These are phyloP conservation scores for Talaromyces sp. DNA, from an alignment of 2,329 filamentous ascomycete species.

Conservation along the genomic window DNA sequence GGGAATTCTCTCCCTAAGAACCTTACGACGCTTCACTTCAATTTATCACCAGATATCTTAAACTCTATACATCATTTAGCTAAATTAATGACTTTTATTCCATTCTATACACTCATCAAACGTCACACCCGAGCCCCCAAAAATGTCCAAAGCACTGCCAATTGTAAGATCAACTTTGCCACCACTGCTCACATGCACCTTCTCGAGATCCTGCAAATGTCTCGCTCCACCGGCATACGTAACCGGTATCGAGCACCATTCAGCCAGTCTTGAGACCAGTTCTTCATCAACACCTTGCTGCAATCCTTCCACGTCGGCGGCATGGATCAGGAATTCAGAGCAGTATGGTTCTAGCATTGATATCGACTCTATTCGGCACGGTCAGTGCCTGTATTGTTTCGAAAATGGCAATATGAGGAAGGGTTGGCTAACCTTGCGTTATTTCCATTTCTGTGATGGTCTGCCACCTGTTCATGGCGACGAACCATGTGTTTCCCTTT, in stretches of 20 bases:
- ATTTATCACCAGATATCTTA: too few species aligned
- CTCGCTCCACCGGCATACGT: conserved; percentile 96
- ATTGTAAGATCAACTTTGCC: conserved; percentile 92
- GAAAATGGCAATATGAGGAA: too few species aligned
- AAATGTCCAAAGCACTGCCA: conserved; percentile 92
- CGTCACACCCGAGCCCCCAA: conserved; percentile 80
- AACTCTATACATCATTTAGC: not conserved
- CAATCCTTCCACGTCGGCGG: conserved; percentile 91
- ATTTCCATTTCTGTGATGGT: conserved; percentile 96
- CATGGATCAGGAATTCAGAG: conserved; percentile 94
- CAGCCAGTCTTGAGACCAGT: conserved; percentile 69
- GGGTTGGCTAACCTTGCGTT: conserved; percentile 62
- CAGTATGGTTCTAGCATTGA: conserved; percentile 81
- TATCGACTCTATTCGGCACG: conserved; percentile 65
- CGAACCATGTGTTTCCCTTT: conserved; percentile 76
- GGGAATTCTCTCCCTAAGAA: not conserved
- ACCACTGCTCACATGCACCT: conserved; percentile 71
- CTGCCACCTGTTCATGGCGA: conserved; percentile 99
- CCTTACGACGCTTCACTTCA: not conserved
- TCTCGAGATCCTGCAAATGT: conserved; percentile 74
- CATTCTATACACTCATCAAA: conserved; percentile 87
- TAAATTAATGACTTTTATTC: conserved; percentile 56
- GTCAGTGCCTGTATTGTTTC: not conserved
- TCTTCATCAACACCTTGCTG: conserved; percentile 87
- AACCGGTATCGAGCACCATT: conserved; percentile 88